Evolutionary conservation across 495 filamentous ascomycete genomes (phyloP).

Genomic region (Friedmanniomyces endolithicus): DNA sequence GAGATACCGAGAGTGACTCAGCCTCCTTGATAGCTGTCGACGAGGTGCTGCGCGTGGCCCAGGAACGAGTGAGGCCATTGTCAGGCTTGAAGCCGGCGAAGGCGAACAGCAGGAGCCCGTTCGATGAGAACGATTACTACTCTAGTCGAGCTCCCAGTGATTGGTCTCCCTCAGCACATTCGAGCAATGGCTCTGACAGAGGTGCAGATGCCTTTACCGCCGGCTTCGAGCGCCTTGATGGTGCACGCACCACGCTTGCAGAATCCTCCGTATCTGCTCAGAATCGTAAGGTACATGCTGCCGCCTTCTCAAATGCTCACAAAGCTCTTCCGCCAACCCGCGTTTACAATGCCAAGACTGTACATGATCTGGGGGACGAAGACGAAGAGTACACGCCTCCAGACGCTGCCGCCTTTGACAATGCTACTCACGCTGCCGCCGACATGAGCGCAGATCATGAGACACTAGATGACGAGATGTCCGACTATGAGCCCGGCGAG

Average conservation of each 20-base stretch:
- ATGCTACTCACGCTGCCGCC: not conserved
- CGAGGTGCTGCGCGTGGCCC: conserved; percentile 57
- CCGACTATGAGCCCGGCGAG: conserved; percentile 22
- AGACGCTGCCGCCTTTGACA: conserved; percentile 14
- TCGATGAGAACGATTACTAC: conserved; percentile 91
- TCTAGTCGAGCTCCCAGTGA: conserved; percentile 51
- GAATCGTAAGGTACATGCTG: not conserved
- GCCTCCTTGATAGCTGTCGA: conserved; percentile 62
- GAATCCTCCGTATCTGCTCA: conserved; percentile 4
- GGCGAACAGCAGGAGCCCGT: conserved; percentile 53
- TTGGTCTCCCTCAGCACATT: conserved; percentile 34
- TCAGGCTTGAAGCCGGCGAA: conserved; percentile 40
- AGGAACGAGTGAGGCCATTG: conserved; percentile 56
- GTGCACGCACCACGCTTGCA: not conserved
- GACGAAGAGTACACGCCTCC: conserved; percentile 22
- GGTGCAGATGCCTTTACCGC: conserved; percentile 16
- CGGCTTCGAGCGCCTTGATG: conserved; percentile 19
- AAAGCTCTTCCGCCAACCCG: not conserved
- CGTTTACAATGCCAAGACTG: not conserved
- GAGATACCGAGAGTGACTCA: conserved; percentile 44
- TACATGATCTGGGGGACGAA: conserved; percentile 13
- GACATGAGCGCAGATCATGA: not conserved
- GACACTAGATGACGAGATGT: conserved; percentile 8
- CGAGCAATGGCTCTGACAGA: conserved; percentile 18
- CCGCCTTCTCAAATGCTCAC: not conserved